phyloP scores from a whole-genome alignment of 257 asterid genomes.

The Salvia hispanica region DNA sequence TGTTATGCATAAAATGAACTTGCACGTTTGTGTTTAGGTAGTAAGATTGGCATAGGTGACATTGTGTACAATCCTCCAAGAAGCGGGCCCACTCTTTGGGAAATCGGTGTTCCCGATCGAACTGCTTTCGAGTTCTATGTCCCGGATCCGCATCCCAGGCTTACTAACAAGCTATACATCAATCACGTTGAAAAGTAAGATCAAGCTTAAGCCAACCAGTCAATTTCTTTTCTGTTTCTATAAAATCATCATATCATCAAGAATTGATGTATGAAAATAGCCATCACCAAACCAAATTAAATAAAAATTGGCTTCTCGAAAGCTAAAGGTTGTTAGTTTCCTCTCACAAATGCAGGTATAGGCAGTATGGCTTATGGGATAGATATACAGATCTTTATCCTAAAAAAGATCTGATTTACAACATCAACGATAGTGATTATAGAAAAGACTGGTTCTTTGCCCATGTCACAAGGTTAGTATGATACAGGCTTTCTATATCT shows the following conservation, averaged over 20 bases:
- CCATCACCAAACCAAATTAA: no score
- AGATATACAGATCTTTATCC: constrained; percentile 47
- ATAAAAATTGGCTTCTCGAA: no score
- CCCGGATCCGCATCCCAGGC: constrained; percentile 42
- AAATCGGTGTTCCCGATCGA: constrained; percentile 57
- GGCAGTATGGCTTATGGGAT: constrained; percentile 53
- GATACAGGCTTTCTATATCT: no score
- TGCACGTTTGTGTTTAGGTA: constrained; percentile 15
- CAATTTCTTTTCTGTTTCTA: neutral
- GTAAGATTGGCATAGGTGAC: constrained; percentile 27
- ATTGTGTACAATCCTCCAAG: constrained; percentile 45
- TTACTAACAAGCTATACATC: constrained; percentile 29
- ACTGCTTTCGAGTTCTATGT: constrained; percentile 47
- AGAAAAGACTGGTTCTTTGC: constrained; percentile 46
- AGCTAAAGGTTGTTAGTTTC: neutral
- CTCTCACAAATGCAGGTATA: constrained; percentile 28
- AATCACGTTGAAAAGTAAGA: neutral
- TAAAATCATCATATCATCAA: no score
- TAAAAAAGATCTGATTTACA: constrained; percentile 37
- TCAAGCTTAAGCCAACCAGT: neutral
- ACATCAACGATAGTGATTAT: constrained; percentile 36
- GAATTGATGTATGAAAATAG: no score
- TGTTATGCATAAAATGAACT: neutral
- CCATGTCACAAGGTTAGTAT: constrained; percentile 47
- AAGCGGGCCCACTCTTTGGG: constrained; percentile 56